Base-by-base conservation (phyloP, 1,284 basidiomycete genomes). In the Ustilago xerochloae region DNA sequence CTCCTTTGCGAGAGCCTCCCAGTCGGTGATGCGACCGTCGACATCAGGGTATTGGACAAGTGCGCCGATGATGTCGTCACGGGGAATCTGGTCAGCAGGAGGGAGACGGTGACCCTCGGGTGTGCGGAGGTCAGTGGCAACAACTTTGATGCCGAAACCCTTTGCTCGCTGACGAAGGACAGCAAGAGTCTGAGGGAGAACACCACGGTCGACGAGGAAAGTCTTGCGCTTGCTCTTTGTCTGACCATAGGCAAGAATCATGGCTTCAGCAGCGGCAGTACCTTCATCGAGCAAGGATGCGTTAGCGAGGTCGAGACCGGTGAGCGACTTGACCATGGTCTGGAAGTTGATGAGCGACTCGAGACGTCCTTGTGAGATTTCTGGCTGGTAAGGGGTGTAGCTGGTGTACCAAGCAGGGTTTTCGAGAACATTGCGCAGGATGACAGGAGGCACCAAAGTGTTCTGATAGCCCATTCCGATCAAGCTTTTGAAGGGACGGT, bases 351-450 rank as follows among this genome's bases (percentile, higher is more conserved):
- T 90, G 49, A 99, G 89, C 6, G 94, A 97, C 85, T 99, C 96
- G 59, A 99, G 89, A 66, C 96, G 94, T 18, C 77, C 93, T 89
- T 96, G 93, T 18, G 94, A 90, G 82, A 96, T 92, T 87, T 97
- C 93, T 7, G 93, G 92, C 84, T 96, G 93, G 65, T 84, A 88
- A 1, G 96, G 95, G 2, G 94, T 97, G 85, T 98, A 98, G 51
- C 93, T 93, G 3, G 95, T 98, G 86, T 98, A 98, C 96, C 96
- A 99, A 10, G 91, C 93, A 24, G 95, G 96, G 84, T 97, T 98
- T 86, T 99, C 95, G 87, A 94, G 91, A 70, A 82, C 75, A 56
- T 83, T 83, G 49, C 82, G 75, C 57, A 80, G 68, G 58, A 83
- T 82, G 35, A 83, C 82, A 22, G 75, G 75, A 18, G 82, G 82